Conservation (phyloP, 257 asterid genomes). For the Gentiana straminea region DNA sequence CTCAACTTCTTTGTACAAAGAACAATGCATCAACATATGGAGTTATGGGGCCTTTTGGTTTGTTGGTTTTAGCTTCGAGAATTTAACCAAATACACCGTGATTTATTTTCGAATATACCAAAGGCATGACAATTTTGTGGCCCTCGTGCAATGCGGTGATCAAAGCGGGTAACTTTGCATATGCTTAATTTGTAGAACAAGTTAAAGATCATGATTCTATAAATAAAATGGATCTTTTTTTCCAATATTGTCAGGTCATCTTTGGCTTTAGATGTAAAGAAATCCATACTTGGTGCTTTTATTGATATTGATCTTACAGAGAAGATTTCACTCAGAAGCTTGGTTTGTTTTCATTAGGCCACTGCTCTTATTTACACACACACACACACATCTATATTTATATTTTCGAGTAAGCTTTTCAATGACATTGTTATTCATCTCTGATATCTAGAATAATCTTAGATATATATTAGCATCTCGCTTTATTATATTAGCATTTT, state of each 20-base stretch:
- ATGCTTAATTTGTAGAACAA: neutral
- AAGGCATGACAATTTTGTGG: slow-evolving; percentile 8
- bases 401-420: too few relatives aligned
- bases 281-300: slow-evolving; percentile 22
- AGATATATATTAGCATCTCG: too few relatives aligned
- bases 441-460: too few relatives aligned
- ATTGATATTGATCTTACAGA: slow-evolving; percentile 17
- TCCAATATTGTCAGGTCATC: slow-evolving; percentile 16
- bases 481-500: too few relatives aligned
- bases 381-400: too few relatives aligned
- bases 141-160: slow-evolving; percentile 30
- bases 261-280: slow-evolving; percentile 13
- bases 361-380: neutral
- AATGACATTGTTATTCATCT: too few relatives aligned
- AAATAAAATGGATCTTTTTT: neutral
- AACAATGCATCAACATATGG: slow-evolving; percentile 16
- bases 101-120: slow-evolving; percentile 20
- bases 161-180: slow-evolving; percentile 17
- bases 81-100: slow-evolving; percentile 23
- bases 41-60: slow-evolving; percentile 27
- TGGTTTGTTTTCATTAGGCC: slow-evolving; percentile 13
- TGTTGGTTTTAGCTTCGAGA: slow-evolving; percentile 19
- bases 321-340: slow-evolving; percentile 19
- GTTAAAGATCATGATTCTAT: neutral
- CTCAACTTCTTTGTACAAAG: slow-evolving; percentile 19